Percentiles rank a stretch among this genome's conserved stretches.
These are phyloP conservation scores for Rhizophora apiculata DNA, from an alignment of 345 rosid species.

Conservation along the genomic window DNA sequence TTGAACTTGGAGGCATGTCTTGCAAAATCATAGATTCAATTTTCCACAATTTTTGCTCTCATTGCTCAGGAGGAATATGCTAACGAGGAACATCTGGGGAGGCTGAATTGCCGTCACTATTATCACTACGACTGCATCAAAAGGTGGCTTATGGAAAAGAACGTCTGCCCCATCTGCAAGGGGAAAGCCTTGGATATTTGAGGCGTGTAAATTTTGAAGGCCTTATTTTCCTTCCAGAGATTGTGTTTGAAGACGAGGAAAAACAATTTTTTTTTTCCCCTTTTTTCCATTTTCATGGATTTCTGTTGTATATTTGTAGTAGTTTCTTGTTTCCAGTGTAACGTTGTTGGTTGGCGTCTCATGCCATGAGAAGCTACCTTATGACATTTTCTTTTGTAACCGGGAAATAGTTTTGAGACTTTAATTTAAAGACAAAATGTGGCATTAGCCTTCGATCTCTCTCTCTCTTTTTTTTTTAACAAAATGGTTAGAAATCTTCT, in stretches of 20 bases:
- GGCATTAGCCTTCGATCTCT: no score
- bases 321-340: no score
- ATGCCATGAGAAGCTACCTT: no score
- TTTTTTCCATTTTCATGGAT: neutral
- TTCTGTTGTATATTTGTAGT: neutral
- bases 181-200: constrained; percentile 14
- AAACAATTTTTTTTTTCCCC: neutral
- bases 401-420: no score
- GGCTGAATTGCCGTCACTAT: constrained; percentile 37
- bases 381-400: no score
- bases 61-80: constrained; percentile 33
- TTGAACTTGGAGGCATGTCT: no score
- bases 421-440: no score
- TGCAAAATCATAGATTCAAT: no score
- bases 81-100: constrained; percentile 27
- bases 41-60: neutral
- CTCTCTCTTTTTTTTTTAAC: no score
- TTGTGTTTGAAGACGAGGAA: neutral
- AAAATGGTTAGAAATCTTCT: no score
- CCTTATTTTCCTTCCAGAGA: neutral
- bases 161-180: constrained; percentile 43
- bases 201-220: neutral
- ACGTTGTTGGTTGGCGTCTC: no score
- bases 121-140: constrained; percentile 38
- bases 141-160: constrained; percentile 35